Base-by-base conservation (phyloP, 2,329 filamentous ascomycete species). In the Nemania serpens region DNA sequence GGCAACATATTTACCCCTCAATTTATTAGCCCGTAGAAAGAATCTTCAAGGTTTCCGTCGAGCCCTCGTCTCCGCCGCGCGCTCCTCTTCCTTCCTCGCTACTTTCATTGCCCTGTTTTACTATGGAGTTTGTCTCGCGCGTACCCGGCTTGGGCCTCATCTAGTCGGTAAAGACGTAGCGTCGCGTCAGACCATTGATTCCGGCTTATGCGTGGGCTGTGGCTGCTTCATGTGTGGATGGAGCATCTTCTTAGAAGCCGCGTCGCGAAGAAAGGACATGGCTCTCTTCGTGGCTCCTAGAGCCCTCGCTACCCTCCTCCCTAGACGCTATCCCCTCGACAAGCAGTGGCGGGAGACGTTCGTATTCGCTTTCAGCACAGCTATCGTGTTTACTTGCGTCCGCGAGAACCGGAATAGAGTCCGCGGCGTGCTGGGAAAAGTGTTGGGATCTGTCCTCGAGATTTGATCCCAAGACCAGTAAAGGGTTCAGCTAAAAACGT, bases 31-130 rank as follows among this genome's bases (percentile, higher is more conserved):
- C 10, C 77, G 79, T 12, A 77, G 77, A 46, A 84, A 84, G 34
- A 78, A 76, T 43, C 73, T 69, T 6, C 78, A 77, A 34, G 74
- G 84, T 5, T 66, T 83, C 11, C 68, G 68, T 42, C 76, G 77
- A 25, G 86, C 87, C 1, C 59, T 88, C 25, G 68, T 79, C 13
- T 88, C 88, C 2, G 86, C 90, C 1, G 76, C 82, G 10, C 85
- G 89, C 34, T 93, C 90, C 5, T 93, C 91, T 0, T 82, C 88
- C 0, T 95, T 96, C 73, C 82, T 96, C 1, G 91, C 87, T 2
- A 78, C 86, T 0, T 96, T 94, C 74, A 89, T 96, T 66, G 80
- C 86, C 1, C 77, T 93, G 11, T 95, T 94, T 74, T 96, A 93
- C 78, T 96, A 96, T 73, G 88, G 89, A 29, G 89, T 96, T 3